Conservation (phyloP, 768 basidiomycete genomes). For the Tremella yokohamensis region DNA sequence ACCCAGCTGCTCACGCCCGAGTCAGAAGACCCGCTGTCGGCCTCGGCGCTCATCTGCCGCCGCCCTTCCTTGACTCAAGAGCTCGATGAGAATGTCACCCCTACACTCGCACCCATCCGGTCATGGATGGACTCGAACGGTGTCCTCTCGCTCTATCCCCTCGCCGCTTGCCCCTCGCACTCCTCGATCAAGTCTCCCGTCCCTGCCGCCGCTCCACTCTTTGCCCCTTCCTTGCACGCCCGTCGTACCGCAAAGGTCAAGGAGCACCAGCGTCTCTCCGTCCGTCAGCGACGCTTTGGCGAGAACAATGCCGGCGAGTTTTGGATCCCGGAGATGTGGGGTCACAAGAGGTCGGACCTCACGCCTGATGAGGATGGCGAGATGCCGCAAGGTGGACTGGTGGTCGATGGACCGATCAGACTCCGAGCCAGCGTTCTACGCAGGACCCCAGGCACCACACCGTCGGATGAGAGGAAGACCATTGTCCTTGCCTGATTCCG, state of each 20-base stretch:
- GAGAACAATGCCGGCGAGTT: constrained; percentile 10
- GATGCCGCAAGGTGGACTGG: constrained; percentile 20
- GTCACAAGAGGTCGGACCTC: constrained; percentile 27
- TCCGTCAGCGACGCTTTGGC: constrained; percentile 23
- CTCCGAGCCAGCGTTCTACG: constrained; percentile 20
- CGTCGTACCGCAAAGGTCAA: constrained; percentile 13
- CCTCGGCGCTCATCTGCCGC: background rate
- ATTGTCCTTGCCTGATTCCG: too few species aligned
- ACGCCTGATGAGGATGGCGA: constrained; percentile 22
- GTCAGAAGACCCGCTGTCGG: constrained; percentile 15
- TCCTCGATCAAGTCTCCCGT: constrained; percentile 2
- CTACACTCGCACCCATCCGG: constrained; percentile 35
- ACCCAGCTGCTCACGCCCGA: constrained; percentile 25
- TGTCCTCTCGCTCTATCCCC: constrained; percentile 45
- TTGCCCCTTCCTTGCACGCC: constrained; percentile 25
- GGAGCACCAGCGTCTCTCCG: constrained; percentile 14
- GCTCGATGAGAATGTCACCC: constrained; percentile 1
- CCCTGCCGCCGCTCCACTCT: constrained; percentile 37
- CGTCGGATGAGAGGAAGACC: too few species aligned
- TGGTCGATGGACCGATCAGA: constrained; percentile 33
- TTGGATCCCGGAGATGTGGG: constrained; percentile 31
- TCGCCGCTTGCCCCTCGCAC: constrained; percentile 33
- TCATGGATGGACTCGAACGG: constrained; percentile 42
- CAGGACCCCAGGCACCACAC: too few species aligned
- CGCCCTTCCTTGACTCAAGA: constrained; percentile 7